Evolutionary conservation across 495 filamentous ascomycete genomes (phyloP).

Genomic region (Delitschia confertaspora): DNA sequence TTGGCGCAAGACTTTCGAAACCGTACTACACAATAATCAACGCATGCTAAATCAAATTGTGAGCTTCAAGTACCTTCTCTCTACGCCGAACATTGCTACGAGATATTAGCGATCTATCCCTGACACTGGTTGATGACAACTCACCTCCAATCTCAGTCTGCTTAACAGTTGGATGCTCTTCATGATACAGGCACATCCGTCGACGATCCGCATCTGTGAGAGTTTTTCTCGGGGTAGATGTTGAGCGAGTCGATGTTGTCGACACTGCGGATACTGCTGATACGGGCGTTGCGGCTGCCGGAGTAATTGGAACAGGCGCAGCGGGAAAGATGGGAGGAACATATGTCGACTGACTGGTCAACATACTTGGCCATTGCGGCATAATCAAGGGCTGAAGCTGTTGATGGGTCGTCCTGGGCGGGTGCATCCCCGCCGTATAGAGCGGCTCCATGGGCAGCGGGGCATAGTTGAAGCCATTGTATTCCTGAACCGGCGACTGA

Average conservation of each 20-base stretch:
- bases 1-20: conserved; percentile 92
- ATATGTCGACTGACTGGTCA: conserved; percentile 42
- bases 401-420: conserved; percentile 36
- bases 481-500: conserved; percentile 40
- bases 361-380: conserved; percentile 47
- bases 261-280: no score
- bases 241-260: conserved; percentile 36
- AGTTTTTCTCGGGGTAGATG: conserved; percentile 70
- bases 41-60: conserved; percentile 7
- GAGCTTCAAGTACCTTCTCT: conserved; percentile 85
- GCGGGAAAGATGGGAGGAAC: conserved; percentile 32
- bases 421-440: conserved; percentile 35
- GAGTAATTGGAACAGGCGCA: conserved; percentile 35
- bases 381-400: conserved; percentile 44
- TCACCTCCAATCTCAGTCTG: conserved; percentile 95
- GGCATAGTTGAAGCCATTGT: conserved; percentile 37
- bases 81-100: conserved; percentile 85
- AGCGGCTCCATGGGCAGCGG: conserved; percentile 38
- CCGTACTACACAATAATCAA: conserved; percentile 57
- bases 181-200: conserved; percentile 91
- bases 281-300: conserved; percentile 34
- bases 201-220: conserved; percentile 87
- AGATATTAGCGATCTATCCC: conserved; percentile 25
- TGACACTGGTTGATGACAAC: conserved; percentile 24
- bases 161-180: conserved; percentile 89